A percentile compares a stretch with the other conserved stretches of the same genome.
These are phyloP conservation scores for Hevea brasiliensis DNA, from an alignment of 345 rosid species.

Conservation along the genomic window DNA sequence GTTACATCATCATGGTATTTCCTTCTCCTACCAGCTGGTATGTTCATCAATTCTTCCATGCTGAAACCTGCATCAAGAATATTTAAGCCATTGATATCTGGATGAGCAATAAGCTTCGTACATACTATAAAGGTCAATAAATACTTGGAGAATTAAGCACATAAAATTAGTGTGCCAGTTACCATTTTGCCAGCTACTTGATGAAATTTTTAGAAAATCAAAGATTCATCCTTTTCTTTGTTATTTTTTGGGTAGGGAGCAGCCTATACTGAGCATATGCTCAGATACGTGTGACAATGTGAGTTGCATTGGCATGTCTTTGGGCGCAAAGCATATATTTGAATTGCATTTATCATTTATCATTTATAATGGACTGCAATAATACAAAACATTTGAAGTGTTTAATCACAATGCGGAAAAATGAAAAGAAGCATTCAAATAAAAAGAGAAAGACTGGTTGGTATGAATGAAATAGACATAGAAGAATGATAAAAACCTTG, in stretches of 20 bases:
- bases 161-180: neutral
- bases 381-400: too few relatives aligned
- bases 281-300: neutral
- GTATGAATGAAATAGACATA: neutral
- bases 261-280: neutral
- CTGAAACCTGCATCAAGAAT: slow-evolving; percentile 58
- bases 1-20: slow-evolving; percentile 97
- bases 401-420: neutral
- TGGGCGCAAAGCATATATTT: too few relatives aligned
- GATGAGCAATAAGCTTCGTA: neutral
- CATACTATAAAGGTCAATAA: neutral
- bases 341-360: neutral
- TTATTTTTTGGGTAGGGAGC: too few relatives aligned
- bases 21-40: slow-evolving; percentile 94
- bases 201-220: too few relatives aligned
- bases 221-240: neutral
- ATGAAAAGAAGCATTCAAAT: neutral
- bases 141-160: neutral
- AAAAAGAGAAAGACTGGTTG: too few relatives aligned
- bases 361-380: too few relatives aligned
- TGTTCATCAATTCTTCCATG: slow-evolving; percentile 77
- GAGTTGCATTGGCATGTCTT: neutral
- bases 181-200: neutral
- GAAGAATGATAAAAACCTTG: neutral
- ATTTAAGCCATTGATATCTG: slow-evolving; percentile 4